Evolutionary conservation across 768 basidiomycete species (phyloP).

Genomic region (Tylopilus sp.): DNA sequence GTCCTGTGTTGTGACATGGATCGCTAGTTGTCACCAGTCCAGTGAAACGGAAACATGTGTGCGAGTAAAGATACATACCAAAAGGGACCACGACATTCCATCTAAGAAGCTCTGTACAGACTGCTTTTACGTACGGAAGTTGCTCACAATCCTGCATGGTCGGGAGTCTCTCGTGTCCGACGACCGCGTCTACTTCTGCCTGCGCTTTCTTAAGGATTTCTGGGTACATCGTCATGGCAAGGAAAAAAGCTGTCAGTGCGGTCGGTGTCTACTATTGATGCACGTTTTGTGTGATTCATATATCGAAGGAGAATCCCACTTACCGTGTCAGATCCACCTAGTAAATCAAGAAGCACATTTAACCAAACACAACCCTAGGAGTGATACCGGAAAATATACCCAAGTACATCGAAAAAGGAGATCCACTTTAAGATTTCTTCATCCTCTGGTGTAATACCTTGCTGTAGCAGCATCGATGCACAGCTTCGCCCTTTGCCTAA

Average conservation of each 20-base stretch:
- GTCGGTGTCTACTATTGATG: constrained; percentile 14
- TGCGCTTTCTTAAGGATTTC: constrained; percentile 9
- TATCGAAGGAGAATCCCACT: constrained; percentile 20
- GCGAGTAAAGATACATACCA: not conserved
- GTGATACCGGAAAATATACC: constrained; percentile 1
- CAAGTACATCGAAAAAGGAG: constrained; percentile 9
- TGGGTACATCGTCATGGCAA: too few species aligned
- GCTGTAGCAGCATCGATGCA: constrained; percentile 6
- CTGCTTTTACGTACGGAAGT: constrained; percentile 14
- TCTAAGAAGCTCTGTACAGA: constrained; percentile 14
- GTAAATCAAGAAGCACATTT: not conserved
- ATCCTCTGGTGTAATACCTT: constrained; percentile 2
- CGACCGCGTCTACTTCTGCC: constrained; percentile 7
- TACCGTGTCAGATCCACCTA: constrained; percentile 27
- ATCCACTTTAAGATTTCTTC: constrained; percentile 16
- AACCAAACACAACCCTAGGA: not conserved
- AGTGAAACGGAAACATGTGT: not conserved
- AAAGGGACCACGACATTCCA: constrained; percentile 2
- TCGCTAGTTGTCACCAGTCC: not conserved
- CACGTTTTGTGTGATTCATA: not conserved
- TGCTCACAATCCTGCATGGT: constrained; percentile 5
- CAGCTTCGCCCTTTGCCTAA: constrained; percentile 9
- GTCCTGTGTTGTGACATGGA: constrained; percentile 16
- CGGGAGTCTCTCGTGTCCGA: constrained; percentile 10
- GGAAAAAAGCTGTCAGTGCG: constrained; percentile 12